phyloP scores from a whole-genome alignment of 495 filamentous ascomycete species.

The Arthonia radiata region DNA sequence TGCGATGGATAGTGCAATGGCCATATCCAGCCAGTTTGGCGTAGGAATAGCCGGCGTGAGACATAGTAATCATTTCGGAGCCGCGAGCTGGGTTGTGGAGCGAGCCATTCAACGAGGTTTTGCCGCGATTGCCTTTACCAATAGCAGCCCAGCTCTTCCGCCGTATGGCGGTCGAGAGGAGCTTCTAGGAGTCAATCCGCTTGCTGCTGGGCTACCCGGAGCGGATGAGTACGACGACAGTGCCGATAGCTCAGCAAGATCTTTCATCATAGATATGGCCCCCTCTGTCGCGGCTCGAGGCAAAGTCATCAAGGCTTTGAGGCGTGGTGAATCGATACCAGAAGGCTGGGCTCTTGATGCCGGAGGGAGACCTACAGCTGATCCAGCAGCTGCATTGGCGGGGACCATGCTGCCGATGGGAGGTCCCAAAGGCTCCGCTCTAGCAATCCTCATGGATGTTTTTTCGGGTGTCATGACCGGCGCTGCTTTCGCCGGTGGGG shows the following conservation, averaged over 20 bases:
- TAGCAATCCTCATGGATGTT: constrained; percentile 67
- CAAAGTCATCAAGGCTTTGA: constrained; percentile 49
- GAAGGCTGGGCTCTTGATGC: constrained; percentile 47
- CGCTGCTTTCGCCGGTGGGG: constrained; percentile 44
- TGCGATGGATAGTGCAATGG: constrained; percentile 37
- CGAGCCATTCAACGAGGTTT: constrained; percentile 46
- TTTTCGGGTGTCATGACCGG: constrained; percentile 55
- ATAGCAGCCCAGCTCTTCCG: constrained; percentile 48
- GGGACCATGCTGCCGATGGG: constrained; percentile 66
- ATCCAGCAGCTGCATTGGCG: constrained; percentile 36
- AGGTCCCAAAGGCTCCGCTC: constrained; percentile 46
- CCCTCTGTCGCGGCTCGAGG: constrained; percentile 46
- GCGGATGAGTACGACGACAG: constrained; percentile 10
- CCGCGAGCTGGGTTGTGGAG: constrained; percentile 54
- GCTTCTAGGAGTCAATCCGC: constrained; percentile 51
- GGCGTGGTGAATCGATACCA: constrained; percentile 51
- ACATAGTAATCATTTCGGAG: constrained; percentile 60
- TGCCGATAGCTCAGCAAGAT: no score
- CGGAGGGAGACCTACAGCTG: constrained; percentile 41
- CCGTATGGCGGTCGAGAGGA: constrained; percentile 43
- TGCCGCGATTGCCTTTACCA: constrained; percentile 60
- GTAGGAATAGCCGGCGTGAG: constrained; percentile 50
- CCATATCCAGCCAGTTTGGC: constrained; percentile 37
- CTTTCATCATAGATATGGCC: constrained; percentile 63
- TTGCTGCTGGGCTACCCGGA: constrained; percentile 50